Conservation (phyloP, 164 flowering plant genomes). For the Dillenia turbinata region DNA sequence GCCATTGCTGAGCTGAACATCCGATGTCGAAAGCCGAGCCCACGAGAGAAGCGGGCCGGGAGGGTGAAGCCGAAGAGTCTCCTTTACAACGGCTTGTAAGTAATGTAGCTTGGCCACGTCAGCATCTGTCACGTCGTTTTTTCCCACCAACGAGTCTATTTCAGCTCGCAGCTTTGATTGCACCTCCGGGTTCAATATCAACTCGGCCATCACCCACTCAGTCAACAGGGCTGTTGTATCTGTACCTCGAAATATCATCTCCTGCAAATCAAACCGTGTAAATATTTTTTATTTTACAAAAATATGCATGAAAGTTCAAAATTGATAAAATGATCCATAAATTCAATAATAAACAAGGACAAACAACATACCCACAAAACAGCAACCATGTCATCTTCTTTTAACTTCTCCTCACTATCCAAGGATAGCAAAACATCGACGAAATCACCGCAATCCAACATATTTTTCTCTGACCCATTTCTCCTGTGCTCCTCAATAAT, state of each 20-base stretch:
- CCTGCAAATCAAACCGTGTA: slow-evolving; percentile 23
- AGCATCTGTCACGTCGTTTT: slow-evolving; percentile 20
- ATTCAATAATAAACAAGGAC: slow-evolving; percentile 19
- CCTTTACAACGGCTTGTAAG: slow-evolving; percentile 49
- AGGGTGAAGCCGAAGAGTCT: slow-evolving; percentile 53
- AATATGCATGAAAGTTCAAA: slow-evolving; percentile 12
- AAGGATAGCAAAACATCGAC: slow-evolving; percentile 59
- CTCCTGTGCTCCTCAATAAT: slow-evolving; percentile 45
- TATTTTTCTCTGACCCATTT: neutral
- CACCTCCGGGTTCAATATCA: slow-evolving; percentile 35
- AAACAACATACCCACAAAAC: slow-evolving; percentile 44
- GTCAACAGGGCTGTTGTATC: slow-evolving; percentile 53
- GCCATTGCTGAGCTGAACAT: slow-evolving; percentile 46
- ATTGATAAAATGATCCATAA: slow-evolving; percentile 57
- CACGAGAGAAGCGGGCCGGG: slow-evolving; percentile 71
- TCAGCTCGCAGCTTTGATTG: slow-evolving; percentile 38
- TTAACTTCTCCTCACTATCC: slow-evolving; percentile 51
- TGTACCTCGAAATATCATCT: slow-evolving; percentile 69
- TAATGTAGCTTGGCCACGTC: slow-evolving; percentile 32
- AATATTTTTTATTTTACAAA: too few relatives aligned
- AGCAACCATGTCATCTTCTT: slow-evolving; percentile 56
- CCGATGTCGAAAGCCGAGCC: slow-evolving; percentile 54
- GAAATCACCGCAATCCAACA: slow-evolving; percentile 29
- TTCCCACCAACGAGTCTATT: slow-evolving; percentile 11
- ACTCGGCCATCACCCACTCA: slow-evolving; percentile 63